A percentile compares a stretch with the other conserved stretches of the same genome.
These are phyloP conservation scores for Talaromyces atroroseus DNA, from an alignment of 2,329 filamentous ascomycete species.

Conservation along the genomic window DNA sequence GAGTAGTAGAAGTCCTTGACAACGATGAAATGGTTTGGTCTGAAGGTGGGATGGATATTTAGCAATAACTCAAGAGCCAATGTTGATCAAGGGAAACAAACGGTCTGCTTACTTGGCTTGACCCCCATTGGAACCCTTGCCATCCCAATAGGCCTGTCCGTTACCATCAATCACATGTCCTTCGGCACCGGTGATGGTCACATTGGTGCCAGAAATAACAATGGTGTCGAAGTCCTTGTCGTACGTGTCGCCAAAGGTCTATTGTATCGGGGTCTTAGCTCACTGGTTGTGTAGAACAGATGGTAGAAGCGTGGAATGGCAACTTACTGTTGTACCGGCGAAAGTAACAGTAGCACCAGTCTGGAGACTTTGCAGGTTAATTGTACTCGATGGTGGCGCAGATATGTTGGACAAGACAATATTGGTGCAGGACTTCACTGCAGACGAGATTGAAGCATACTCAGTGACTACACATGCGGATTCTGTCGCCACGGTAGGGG, in stretches of 20 bases:
- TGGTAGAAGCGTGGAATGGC: not conserved
- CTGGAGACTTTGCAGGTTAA: slow-evolving; percentile 28
- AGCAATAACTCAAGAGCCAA: slow-evolving; percentile 16
- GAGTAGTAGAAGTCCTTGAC: slow-evolving; percentile 14
- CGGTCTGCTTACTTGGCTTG: slow-evolving; percentile 60
- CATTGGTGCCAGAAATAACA: slow-evolving; percentile 52
- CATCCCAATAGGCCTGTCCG: slow-evolving; percentile 57
- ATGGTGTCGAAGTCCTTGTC: slow-evolving; percentile 58
- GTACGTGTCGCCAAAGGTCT: not conserved
- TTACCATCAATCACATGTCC: slow-evolving; percentile 53
- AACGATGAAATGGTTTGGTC: slow-evolving; percentile 18
- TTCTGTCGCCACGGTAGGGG: not conserved
- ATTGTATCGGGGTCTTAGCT: not conserved
- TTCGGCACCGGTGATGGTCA: slow-evolving; percentile 49
- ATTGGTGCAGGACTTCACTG: slow-evolving; percentile 24
- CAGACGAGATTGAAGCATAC: slow-evolving; percentile 17
- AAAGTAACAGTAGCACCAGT: slow-evolving; percentile 1
- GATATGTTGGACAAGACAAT: slow-evolving; percentile 31
- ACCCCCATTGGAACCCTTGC: slow-evolving; percentile 54
- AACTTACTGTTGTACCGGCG: slow-evolving; percentile 24
- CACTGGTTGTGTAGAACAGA: not conserved
- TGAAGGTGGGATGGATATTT: slow-evolving; percentile 13
- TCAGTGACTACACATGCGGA: slow-evolving; percentile 18
- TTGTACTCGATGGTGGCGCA: slow-evolving; percentile 29
- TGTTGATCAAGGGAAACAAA: slow-evolving; percentile 52